Conservation (phyloP, 2,329 filamentous ascomycete species). For the Verticillium nubilum region DNA sequence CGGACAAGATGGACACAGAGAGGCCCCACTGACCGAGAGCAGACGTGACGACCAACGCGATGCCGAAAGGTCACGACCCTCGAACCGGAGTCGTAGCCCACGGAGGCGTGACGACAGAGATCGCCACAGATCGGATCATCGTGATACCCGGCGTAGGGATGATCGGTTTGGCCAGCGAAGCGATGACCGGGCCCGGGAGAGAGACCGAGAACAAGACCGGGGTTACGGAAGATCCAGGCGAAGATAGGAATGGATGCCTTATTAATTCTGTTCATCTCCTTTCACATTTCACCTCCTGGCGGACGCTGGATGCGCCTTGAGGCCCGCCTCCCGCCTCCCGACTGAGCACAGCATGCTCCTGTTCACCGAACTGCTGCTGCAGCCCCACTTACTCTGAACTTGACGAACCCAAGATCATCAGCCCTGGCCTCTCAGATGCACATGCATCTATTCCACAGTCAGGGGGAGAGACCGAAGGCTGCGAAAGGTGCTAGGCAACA, state of each 20-base stretch:
- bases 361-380: too few species aligned
- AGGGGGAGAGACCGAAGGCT: too few species aligned
- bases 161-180: constrained; percentile 13
- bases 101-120: constrained; percentile 10
- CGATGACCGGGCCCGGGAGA: constrained; percentile 21
- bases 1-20: constrained; percentile 21
- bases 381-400: too few species aligned
- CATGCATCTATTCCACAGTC: too few species aligned
- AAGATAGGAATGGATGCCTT: constrained; percentile 8
- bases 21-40: background rate
- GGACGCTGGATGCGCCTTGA: background rate
- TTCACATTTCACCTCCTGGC: background rate
- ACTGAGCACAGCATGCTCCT: background rate
- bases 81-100: constrained; percentile 40
- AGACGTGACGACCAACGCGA: constrained; percentile 2
- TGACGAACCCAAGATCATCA: too few species aligned
- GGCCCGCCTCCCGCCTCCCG: background rate
- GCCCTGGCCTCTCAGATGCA: too few species aligned
- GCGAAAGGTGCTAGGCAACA: too few species aligned
- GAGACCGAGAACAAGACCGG: constrained; percentile 20
- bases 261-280: background rate
- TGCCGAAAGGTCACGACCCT: constrained; percentile 13
- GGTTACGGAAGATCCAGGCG: constrained; percentile 19
- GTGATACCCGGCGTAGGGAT: constrained; percentile 8
- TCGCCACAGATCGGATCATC: constrained; percentile 9